Base-by-base conservation (phyloP, 2,329 filamentous ascomycete genomes). In the Botrytis aclada region DNA sequence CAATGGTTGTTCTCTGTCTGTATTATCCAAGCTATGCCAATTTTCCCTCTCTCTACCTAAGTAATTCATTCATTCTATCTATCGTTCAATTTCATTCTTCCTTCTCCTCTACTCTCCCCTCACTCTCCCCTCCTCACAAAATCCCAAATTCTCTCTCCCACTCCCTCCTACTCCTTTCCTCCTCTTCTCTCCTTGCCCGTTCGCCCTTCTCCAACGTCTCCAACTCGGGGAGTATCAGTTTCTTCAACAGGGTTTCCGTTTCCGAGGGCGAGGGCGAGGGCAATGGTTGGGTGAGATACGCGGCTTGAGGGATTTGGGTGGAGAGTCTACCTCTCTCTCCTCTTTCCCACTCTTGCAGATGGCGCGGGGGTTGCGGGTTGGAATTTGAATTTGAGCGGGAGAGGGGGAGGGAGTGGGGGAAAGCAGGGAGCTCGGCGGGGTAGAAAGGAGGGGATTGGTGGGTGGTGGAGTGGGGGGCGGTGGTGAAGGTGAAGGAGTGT, bases 401-500 rank as follows among this genome's bases (percentile, higher is more conserved):
- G 16, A 67, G 34, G 3, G 65, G 25, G n/a, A 67, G 41, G 20
- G 62, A 45, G 29, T 67, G 47, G 4, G 65, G 69, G 34, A 63
- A 63, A 1, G 58, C 45, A 5, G 69, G 58, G 4, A 63, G 22
- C 32, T 61, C 56, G 43, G 54, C 43, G 8, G 69, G 9, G 29
- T 45, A 71, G 37, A 71, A 41, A 2, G 43, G 25, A 14, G 64
- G 69, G 5, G 58, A 54, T 65, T 41, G 69, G 29, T 39, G 58
- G 34, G 12, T 62, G 25, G 60, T 51, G 25, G 60, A 37, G 45
- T 67, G 65, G 6, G 69, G 58, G 10, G 69, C 69, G 41, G 69
- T 71, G 9, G 70, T 72, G 29, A 72, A 72, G 37, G 70, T 72
- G 51, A 72, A 72, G 9, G 70, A 72, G 70, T 72, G 61, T 66